Evolutionary conservation across 2,329 filamentous ascomycete species (phyloP).

Genomic region (Aspergillus felis): DNA sequence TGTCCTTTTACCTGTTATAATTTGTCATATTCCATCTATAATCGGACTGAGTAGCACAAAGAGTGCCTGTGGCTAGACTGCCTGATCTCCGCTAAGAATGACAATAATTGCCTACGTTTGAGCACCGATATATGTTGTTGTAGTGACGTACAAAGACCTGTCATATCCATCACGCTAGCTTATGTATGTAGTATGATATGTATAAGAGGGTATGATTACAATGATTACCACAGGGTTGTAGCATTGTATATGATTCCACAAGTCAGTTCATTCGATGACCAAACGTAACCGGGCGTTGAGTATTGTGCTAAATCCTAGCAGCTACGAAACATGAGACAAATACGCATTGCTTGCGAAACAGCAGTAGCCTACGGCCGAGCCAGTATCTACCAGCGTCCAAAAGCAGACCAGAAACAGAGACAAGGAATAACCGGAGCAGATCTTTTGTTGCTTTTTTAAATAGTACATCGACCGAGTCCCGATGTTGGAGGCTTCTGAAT

Average conservation of each 20-base stretch:
- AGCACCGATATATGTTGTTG: not conserved
- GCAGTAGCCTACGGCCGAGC: not conserved
- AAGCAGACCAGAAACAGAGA: not conserved
- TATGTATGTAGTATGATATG: not conserved
- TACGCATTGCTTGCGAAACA: not conserved
- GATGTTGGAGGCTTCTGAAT: not conserved
- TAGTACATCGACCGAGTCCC: not conserved
- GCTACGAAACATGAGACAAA: not conserved
- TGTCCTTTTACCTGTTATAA: not conserved
- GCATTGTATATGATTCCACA: too few species aligned
- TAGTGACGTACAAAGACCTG: not conserved
- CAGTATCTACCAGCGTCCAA: not conserved
- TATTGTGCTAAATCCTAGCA: too few species aligned
- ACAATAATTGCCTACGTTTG: not conserved
- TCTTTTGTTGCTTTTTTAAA: not conserved
- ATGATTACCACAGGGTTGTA: not conserved
- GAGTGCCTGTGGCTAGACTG: not conserved
- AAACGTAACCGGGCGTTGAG: too few species aligned
- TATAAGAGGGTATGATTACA: not conserved
- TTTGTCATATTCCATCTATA: not conserved
- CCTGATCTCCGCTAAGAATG: not conserved
- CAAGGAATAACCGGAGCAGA: slow-evolving; percentile 2
- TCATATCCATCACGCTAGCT: not conserved
- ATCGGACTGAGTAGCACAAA: not conserved
- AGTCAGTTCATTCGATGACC: too few species aligned